A percentile compares a stretch with the other conserved stretches of the same genome.
Conservation (phyloP, 768 basidiomycete genomes). For the Glaciozyma martinii region DNA sequence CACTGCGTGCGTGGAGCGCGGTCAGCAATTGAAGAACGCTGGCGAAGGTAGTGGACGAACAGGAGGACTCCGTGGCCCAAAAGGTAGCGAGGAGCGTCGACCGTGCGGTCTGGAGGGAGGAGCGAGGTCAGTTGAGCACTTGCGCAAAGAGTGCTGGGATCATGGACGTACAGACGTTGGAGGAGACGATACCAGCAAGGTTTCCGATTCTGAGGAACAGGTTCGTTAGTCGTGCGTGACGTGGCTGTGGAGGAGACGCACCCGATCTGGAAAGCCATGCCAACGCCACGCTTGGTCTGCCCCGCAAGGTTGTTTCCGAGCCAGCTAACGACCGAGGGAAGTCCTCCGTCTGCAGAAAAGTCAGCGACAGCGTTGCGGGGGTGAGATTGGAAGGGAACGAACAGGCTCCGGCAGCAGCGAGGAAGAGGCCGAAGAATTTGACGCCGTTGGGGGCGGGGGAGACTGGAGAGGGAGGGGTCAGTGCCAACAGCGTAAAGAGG, state of each 20-base stretch:
- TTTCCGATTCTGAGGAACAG: not conserved
- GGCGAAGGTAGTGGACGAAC: not conserved
- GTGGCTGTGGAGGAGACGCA: too few relatives aligned
- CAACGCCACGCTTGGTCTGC: constrained; percentile 14
- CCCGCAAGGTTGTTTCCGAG: constrained; percentile 31
- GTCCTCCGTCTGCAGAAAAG: not conserved
- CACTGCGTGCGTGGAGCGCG: constrained; percentile 13
- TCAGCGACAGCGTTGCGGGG: too few relatives aligned
- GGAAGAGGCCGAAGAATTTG: constrained; percentile 31
- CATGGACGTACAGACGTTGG: constrained; percentile 13
- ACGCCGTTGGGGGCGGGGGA: constrained; percentile 29
- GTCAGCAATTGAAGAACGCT: too few relatives aligned
- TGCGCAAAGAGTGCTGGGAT: too few relatives aligned
- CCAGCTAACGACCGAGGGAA: constrained; percentile 30
- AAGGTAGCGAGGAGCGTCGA: constrained; percentile 26
- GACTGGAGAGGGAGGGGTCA: not conserved
- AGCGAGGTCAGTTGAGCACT: too few relatives aligned
- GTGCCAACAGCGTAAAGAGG: not conserved
- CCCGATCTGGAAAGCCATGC: too few relatives aligned
- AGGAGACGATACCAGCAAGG: constrained; percentile 26
- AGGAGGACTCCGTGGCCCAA: constrained; percentile 14
- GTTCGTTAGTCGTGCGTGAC: too few relatives aligned
- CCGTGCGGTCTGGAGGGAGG: constrained; percentile 5
- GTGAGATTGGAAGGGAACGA: too few relatives aligned
- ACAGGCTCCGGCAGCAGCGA: constrained; percentile 26